Evolutionary conservation across 1,284 basidiomycete genomes (phyloP).

Genomic region (Retiboletus flavoniger): DNA sequence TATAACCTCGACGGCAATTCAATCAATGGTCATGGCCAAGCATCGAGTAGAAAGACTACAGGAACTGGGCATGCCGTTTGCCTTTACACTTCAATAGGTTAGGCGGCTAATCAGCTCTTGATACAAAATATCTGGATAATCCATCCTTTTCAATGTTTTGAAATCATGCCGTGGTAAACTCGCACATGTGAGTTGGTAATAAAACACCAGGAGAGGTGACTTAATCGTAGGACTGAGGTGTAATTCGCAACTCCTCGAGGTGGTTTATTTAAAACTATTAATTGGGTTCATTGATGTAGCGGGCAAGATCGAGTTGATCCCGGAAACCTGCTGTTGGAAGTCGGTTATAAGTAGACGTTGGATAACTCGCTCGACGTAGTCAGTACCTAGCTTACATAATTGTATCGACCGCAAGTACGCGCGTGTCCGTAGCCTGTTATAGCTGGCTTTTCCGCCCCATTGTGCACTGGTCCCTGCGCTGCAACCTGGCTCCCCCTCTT

Average conservation of each 20-base stretch:
- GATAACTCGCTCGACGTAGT: no score
- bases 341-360: background rate
- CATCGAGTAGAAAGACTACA: slow-evolving; percentile 46
- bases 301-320: slow-evolving; percentile 4
- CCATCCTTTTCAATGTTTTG: background rate
- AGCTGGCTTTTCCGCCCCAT: no score
- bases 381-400: no score
- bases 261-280: no score
- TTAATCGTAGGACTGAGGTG: background rate
- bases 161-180: background rate
- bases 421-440: no score
- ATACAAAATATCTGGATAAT: slow-evolving; percentile 39
- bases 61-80: slow-evolving; percentile 71
- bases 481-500: no score
- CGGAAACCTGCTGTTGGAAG: background rate
- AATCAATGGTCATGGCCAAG: slow-evolving; percentile 12
- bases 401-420: no score
- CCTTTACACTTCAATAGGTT: slow-evolving; percentile 45
- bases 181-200: slow-evolving; percentile 5
- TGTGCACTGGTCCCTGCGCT: no score
- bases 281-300: slow-evolving; percentile 5
- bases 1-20: slow-evolving; percentile 26
- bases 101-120: slow-evolving; percentile 70
- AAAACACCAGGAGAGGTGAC: background rate
- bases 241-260: background rate